Conservation (phyloP, 225 moss, liverwort and hornwort species). For the Antitrichia curtipendula region DNA sequence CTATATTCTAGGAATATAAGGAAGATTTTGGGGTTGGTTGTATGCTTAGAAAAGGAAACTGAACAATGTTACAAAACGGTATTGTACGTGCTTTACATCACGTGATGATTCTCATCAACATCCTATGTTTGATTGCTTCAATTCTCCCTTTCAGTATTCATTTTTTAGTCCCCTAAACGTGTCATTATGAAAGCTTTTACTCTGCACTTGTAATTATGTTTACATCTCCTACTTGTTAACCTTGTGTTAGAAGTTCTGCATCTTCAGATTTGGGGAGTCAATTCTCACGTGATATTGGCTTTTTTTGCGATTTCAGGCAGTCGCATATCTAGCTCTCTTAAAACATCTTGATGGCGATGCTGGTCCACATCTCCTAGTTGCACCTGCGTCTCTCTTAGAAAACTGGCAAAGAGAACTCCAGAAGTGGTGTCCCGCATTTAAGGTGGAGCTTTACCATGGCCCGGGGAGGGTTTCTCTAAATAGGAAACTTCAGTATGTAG, state of each 20-base stretch:
- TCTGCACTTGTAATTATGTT: background rate
- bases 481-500: slow-evolving; percentile 60
- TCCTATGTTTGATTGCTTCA: background rate
- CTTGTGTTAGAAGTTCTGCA: background rate
- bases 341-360: slow-evolving; percentile 80
- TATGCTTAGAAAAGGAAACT: background rate
- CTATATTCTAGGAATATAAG: background rate
- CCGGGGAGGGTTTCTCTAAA: slow-evolving; percentile 62
- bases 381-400: slow-evolving; percentile 86
- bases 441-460: slow-evolving; percentile 84
- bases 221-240: background rate
- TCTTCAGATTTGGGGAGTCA: background rate
- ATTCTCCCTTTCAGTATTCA: background rate
- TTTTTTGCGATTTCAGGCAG: slow-evolving; percentile 37
- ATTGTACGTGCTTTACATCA: background rate
- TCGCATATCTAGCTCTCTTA: slow-evolving; percentile 77
- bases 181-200: background rate
- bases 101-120: background rate
- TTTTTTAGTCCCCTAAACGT: background rate
- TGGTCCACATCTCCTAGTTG: slow-evolving; percentile 90
- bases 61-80: background rate
- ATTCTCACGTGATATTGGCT: background rate
- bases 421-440: slow-evolving; percentile 93
- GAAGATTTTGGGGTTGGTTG: background rate
- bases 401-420: slow-evolving; percentile 96